Evolutionary conservation across 192 early-diverging fungal species (phyloP).

Genomic region (Linderina pennispora): DNA sequence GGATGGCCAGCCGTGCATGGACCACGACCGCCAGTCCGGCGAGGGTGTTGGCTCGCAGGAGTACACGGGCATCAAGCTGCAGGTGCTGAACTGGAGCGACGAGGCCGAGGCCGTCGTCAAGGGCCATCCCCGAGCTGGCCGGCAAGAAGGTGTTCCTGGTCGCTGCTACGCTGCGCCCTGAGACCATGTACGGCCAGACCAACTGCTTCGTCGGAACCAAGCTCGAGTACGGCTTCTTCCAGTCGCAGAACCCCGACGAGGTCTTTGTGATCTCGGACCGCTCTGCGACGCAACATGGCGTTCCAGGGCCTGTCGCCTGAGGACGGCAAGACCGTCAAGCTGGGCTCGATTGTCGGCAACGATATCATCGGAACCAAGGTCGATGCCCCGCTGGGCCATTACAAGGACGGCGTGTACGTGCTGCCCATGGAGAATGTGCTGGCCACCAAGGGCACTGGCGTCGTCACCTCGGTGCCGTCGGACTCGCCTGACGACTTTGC

Average conservation of each 20-base stretch:
- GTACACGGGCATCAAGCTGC: conserved; percentile 94
- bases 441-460: conserved; percentile 94
- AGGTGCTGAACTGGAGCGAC: conserved; percentile 64
- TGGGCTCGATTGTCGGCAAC: conserved; percentile 71
- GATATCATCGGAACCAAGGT: conserved; percentile 85
- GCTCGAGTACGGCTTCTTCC: conserved; percentile 85
- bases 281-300: conserved; percentile 95
- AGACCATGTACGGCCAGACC: conserved; percentile 99
- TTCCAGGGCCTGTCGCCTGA: conserved; percentile 79
- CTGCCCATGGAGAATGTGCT: conserved; percentile 97
- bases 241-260: conserved; percentile 63
- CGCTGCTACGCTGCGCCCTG: conserved; percentile 93
- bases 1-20: conserved; percentile 98
- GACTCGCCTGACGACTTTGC: conserved; percentile 98
- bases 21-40: conserved; percentile 92
- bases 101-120: conserved; percentile 40
- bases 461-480: conserved; percentile 97
- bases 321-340: conserved; percentile 60
- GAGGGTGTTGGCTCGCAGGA: conserved; percentile 93
- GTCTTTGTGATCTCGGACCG: conserved; percentile 88
- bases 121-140: conserved; percentile 50
- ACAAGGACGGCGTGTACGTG: conserved; percentile 73
- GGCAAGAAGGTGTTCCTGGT: conserved; percentile 83
- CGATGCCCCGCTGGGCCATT: conserved; percentile 78
- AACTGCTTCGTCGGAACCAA: conserved; percentile 96